Percentiles rank a stretch among this genome's conserved stretches.
Evolutionary conservation across 2,329 filamentous ascomycete genomes (phyloP).

Genomic region (Pseudogymnoascus destructans): DNA sequence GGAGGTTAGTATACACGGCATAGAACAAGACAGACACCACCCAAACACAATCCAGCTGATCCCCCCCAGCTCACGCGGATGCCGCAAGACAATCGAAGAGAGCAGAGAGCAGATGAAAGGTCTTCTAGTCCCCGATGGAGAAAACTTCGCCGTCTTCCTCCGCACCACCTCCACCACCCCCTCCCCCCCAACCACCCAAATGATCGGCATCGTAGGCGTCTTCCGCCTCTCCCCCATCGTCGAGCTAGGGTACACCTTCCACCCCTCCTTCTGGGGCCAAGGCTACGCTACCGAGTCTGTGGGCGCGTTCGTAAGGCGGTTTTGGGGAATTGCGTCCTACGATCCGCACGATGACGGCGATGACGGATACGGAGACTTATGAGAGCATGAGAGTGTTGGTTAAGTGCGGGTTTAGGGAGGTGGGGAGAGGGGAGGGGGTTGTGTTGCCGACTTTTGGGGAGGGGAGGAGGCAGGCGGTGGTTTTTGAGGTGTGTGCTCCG

Average conservation of each 20-base stretch:
- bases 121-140: conserved; percentile 10
- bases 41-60: not conserved
- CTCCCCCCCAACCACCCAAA: not conserved
- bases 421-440: conserved; percentile 7
- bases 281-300: conserved; percentile 14
- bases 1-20: conserved; percentile 3
- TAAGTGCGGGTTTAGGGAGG: conserved; percentile 21
- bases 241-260: conserved; percentile 14
- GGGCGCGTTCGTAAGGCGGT: not conserved
- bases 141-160: conserved; percentile 14
- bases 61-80: not conserved
- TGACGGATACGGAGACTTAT: conserved; percentile 19
- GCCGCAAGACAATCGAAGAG: conserved; percentile 13
- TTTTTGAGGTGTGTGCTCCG: not conserved
- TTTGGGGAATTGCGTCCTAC: conserved; percentile 11
- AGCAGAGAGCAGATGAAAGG: conserved; percentile 11
- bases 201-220: conserved; percentile 7
- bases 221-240: conserved; percentile 2
- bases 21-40: no score
- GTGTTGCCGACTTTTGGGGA: not conserved
- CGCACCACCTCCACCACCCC: not conserved
- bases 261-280: conserved; percentile 12
- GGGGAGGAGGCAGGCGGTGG: conserved; percentile 4
- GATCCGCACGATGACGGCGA: conserved; percentile 12
- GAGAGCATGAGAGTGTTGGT: conserved; percentile 20